phyloP scores from a whole-genome alignment of 345 rosid genomes.

The Eucalyptus melliodora region DNA sequence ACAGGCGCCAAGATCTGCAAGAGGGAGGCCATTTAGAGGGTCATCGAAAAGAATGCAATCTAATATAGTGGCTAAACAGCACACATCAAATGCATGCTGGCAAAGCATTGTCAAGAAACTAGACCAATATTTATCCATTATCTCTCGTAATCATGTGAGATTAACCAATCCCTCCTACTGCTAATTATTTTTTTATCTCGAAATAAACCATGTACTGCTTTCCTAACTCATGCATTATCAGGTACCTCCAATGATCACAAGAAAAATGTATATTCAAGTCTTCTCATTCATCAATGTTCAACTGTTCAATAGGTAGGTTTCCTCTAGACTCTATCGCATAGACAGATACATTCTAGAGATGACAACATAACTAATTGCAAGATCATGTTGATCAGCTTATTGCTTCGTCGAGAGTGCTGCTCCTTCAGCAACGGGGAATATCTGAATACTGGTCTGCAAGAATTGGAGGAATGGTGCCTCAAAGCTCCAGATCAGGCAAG shows the following conservation, averaged over 20 bases:
- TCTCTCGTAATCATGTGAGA: slow-evolving; percentile 45
- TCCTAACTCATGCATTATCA: slow-evolving; percentile 48
- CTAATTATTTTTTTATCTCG: background rate
- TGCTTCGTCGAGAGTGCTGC: slow-evolving; percentile 95
- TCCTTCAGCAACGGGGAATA: slow-evolving; percentile 98
- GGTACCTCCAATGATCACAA: slow-evolving; percentile 42
- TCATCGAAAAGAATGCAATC: slow-evolving; percentile 53
- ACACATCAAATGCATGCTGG: slow-evolving; percentile 95
- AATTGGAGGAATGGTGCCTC: slow-evolving; percentile 80
- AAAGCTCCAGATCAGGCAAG: slow-evolving; percentile 77
- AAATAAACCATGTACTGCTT: slow-evolving; percentile 15
- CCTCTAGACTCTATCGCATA: background rate
- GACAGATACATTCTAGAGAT: background rate
- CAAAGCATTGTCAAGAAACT: slow-evolving; percentile 85
- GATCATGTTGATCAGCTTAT: slow-evolving; percentile 56
- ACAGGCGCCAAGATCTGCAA: slow-evolving; percentile 91
- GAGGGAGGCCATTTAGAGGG: slow-evolving; percentile 88
- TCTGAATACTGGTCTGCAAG: slow-evolving; percentile 88
- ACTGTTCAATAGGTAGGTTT: slow-evolving; percentile 76
- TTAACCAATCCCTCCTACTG: slow-evolving; percentile 13
- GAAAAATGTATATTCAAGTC: slow-evolving; percentile 76
- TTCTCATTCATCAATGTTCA: slow-evolving; percentile 97
- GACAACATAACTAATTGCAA: background rate
- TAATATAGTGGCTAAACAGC: slow-evolving; percentile 78
- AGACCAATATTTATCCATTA: slow-evolving; percentile 27